Evolutionary conservation across 2,329 filamentous ascomycete genomes (phyloP).

Genomic region (Botrytis tulipae): DNA sequence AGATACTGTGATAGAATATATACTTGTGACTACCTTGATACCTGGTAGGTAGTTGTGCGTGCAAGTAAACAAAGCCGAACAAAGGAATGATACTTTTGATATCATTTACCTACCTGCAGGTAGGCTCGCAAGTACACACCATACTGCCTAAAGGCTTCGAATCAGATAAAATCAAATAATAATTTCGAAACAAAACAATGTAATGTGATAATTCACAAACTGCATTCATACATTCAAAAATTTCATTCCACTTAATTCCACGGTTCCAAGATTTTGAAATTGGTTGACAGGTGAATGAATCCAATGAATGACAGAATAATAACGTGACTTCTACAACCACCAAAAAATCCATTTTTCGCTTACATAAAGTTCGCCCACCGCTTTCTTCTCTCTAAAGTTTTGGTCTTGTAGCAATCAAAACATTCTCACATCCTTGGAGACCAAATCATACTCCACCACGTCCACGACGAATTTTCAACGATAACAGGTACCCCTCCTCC

Average conservation of each 20-base stretch:
- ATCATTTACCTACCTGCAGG: background rate
- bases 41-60: background rate
- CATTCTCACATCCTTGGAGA: constrained; percentile 33
- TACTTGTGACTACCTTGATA: background rate
- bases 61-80: background rate
- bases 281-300: background rate
- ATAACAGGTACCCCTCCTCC: constrained; percentile 32
- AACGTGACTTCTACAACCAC: background rate
- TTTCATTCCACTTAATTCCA: background rate
- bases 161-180: background rate
- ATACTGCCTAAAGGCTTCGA: background rate
- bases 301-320: background rate
- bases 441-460: constrained; percentile 38
- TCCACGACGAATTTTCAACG: constrained; percentile 34
- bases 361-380: constrained; percentile 26
- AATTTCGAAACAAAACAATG: background rate
- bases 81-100: background rate
- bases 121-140: background rate
- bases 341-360: constrained; percentile 15
- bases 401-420: constrained; percentile 34
- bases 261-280: background rate
- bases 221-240: background rate
- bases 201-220: background rate
- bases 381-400: constrained; percentile 19
- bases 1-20: too few species aligned